Percentiles rank a stretch among this genome's conserved stretches.
phyloP scores from a whole-genome alignment of 345 rosid genomes.

The Rhodamnia argentea region DNA sequence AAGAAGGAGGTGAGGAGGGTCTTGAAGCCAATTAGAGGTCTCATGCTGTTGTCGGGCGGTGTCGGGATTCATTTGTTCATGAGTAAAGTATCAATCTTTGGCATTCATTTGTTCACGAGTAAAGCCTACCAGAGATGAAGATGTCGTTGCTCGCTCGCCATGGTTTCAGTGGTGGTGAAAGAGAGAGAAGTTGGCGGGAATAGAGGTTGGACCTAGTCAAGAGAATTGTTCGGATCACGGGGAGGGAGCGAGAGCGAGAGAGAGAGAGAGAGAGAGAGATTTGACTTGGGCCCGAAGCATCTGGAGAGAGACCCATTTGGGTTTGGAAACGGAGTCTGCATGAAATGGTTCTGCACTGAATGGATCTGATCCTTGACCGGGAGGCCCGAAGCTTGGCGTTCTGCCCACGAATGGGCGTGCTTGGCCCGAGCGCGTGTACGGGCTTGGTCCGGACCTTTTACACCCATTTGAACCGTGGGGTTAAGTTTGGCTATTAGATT shows the following conservation, averaged over 20 bases:
- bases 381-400: background rate
- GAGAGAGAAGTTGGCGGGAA: conserved; percentile 1
- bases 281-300: background rate
- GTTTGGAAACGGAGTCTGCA: background rate
- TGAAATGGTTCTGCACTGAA: background rate
- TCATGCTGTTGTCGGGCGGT: conserved; percentile 12
- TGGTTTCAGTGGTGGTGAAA: conserved; percentile 1
- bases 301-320: background rate
- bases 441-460: background rate
- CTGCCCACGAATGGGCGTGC: background rate
- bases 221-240: conserved; percentile 36
- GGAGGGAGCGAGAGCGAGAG: background rate
- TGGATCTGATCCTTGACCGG: background rate
- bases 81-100: background rate
- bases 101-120: background rate
- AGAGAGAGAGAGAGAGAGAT: background rate
- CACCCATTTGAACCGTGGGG: background rate
- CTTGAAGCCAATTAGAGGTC: conserved; percentile 12
- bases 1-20: conserved; percentile 33
- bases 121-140: background rate
- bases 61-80: conserved; percentile 6
- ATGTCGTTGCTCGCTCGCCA: background rate
- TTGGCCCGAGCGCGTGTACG: no score
- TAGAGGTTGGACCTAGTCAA: conserved; percentile 7
- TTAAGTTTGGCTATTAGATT: background rate